phyloP scores from a whole-genome alignment of 441 rosid species.

The Rhodomyrtus psidioides region DNA sequence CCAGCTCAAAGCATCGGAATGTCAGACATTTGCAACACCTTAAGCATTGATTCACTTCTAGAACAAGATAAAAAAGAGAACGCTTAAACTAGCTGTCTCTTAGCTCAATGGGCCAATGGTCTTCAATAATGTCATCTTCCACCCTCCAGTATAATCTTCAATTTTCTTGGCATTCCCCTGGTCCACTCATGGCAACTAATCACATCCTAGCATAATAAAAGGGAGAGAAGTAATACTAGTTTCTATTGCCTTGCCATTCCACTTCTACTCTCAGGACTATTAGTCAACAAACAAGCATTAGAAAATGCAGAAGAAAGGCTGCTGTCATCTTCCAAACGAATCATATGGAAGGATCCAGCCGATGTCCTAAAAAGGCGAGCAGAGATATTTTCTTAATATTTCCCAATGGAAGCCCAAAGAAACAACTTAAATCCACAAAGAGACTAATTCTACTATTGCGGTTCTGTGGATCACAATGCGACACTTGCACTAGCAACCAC shows the following conservation, averaged over 20 bases:
- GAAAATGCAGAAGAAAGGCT: not conserved
- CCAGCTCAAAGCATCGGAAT: not conserved
- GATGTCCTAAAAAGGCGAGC: not conserved
- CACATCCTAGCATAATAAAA: not conserved
- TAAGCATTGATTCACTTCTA: not conserved
- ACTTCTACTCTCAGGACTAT: not conserved
- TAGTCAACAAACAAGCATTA: not conserved
- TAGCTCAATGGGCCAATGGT: not conserved
- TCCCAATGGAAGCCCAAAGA: not conserved
- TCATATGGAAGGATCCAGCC: not conserved
- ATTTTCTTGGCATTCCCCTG: not conserved
- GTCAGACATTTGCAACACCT: not conserved
- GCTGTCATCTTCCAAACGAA: not conserved
- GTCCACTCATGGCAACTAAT: not conserved
- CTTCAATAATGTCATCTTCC: not conserved
- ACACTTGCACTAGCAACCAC: not conserved
- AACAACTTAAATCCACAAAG: not conserved
- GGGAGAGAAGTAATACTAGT: not conserved
- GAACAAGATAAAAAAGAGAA: not conserved
- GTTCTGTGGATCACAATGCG: not conserved
- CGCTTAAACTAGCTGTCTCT: not conserved
- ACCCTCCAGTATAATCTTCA: not conserved
- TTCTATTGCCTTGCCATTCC: not conserved
- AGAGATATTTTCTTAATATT: not conserved
- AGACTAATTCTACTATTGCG: not conserved